Evolutionary conservation across 2,329 filamentous ascomycete genomes (phyloP), one percentile per base, ranked within the genome.

Genomic region (Harringtonia aguacate): DNA sequence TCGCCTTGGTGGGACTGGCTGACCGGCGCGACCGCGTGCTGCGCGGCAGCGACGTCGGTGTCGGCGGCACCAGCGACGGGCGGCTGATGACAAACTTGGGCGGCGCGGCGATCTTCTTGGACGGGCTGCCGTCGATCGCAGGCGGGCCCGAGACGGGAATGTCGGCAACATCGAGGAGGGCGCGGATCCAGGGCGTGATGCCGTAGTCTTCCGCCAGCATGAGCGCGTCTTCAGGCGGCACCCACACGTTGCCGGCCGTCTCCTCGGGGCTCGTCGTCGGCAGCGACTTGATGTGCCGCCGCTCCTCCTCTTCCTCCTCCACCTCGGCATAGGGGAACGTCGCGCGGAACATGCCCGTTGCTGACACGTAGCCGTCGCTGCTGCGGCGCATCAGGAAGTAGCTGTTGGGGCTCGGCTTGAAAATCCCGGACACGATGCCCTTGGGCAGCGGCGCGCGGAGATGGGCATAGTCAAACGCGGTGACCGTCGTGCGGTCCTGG

Each of bases 381-480:
- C 86, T 90, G 55, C 86, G 82, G 64, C 86, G 81, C 86, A 98
- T 98, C 55, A 98, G 69, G 63, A 97, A 98, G 66, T 98, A 98
- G 53, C 86, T 92, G 61, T 87, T 87, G 6, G 92, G 90, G 59
- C 81, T 81, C 47, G 81, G 82, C 57, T 86, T 83, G 70, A 97
- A 97, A 56, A 98, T 94, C 58, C 92, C 92, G 7, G 89, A 95
- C 24, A 81, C 78, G 53, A 97, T 81, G 51, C 92, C 88, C 64
- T 89, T 92, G 40, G 92, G 92, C 38, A 98, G 69, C 14, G 92
- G 90, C 48, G 89, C 90, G 58, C 90, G 84, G 40, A 98, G 73
- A 61, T 98, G 92, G 52, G 89, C 90, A 63, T 98, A 98, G 64
- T 97, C 92, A 61, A 98, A 95, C 38, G 82, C 79, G 41, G 86